phyloP scores from a whole-genome alignment of 2,329 filamentous ascomycete genomes.

The Cytospora piceicola region DNA sequence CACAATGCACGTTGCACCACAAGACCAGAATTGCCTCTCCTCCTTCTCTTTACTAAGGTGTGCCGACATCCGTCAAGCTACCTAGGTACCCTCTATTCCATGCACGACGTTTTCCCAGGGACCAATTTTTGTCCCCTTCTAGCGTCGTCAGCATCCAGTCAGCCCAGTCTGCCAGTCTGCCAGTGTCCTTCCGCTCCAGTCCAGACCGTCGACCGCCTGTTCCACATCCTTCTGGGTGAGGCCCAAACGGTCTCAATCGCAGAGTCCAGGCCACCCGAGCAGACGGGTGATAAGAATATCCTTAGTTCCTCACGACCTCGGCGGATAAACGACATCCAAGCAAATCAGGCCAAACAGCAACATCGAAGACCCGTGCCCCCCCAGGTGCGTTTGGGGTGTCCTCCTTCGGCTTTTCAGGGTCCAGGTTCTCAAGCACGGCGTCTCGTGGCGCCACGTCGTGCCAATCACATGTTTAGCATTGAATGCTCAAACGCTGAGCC shows the following conservation, averaged over 20 bases:
- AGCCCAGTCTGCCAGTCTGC: too few species aligned
- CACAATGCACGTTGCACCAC: not conserved
- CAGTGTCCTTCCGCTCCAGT: conserved; percentile 8
- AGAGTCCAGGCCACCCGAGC: conserved; percentile 6
- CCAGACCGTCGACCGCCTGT: conserved; percentile 11
- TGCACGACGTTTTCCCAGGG: not conserved
- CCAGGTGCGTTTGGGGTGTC: not conserved
- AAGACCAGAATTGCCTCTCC: not conserved
- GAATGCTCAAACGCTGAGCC: not conserved
- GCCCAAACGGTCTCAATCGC: conserved; percentile 9
- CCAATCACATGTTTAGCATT: conserved; percentile 23
- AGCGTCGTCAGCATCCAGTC: not conserved
- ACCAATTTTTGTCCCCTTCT: not conserved
- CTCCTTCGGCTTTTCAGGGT: not conserved
- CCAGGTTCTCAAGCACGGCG: conserved; percentile 5
- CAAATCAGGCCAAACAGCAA: not conserved
- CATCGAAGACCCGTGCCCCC: not conserved
- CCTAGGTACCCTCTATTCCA: too few species aligned
- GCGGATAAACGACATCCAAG: not conserved
- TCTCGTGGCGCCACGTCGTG: conserved; percentile 17
- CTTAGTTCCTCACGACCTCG: not conserved
- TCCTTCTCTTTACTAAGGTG: not conserved
- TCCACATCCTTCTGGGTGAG: not conserved
- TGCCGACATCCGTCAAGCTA: not conserved
- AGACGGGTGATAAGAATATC: conserved; percentile 20